Base-by-base conservation (phyloP, 768 basidiomycete species). In the Cystobasidium ongulense region DNA sequence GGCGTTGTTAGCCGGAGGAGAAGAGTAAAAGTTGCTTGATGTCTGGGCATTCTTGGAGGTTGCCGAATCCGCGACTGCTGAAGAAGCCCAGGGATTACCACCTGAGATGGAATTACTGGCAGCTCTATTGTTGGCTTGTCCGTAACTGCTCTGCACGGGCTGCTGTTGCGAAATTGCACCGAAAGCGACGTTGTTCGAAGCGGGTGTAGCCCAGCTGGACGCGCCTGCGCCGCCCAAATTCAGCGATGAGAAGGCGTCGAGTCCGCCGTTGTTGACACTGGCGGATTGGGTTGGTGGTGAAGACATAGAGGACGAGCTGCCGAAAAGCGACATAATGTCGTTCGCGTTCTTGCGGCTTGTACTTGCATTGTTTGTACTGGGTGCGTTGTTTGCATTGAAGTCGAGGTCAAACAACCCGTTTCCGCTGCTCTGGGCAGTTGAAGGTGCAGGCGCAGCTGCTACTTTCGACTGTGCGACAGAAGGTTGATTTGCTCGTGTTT, bases 351-450 rank as follows among this genome's bases (percentile, higher is more conserved):
- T 71, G n/a, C 65, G 74, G 38, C 67, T 68, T 1, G 68, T 61
- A 15, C 75, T 33, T 1, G 74, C 62, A 5, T 80, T 75, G 0
- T 82, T 68, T 0, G 81, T 25, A 43, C 38, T 36, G 1, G 72
- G n/a, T 0, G 77, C 68, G 0, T 76, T 23, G 1, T 78, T 76
- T 1, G 79, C 83, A 76, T 89, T 88, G 81, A 94, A 95, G 81
- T 94, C 91, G 68, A 94, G 87, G 31, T 88, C 86, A 80, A 94
- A 93, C 8, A 95, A 82, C 75, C 88, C 85, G 61, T 72, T 59
- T 50, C 72, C 74, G 41, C 62, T 71, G n/a, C 52, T 62, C 8
- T 65, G 36, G 0, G 73, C 61, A 17, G 77, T 52, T 64, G 36
- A 15, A 15, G 76, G 39, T 17, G 54, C 15, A 13, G 15, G 46